Evolutionary conservation across 345 rosid genomes (phyloP).

Genomic region (Lagerstroemia speciosa): DNA sequence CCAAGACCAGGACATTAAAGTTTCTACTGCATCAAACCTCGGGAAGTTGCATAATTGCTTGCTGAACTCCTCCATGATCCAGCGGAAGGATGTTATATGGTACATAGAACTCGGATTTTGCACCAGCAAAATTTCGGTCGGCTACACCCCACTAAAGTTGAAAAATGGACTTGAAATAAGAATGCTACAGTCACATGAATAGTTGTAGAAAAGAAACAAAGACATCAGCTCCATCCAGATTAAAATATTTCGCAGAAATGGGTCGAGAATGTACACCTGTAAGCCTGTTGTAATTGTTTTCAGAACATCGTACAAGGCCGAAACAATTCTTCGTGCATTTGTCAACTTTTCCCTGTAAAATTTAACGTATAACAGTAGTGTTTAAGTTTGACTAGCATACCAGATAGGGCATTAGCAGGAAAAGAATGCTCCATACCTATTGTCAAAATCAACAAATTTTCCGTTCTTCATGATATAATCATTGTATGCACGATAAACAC

Average conservation of each 20-base stretch:
- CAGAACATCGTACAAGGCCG: conserved; percentile 64
- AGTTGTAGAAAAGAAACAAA: neutral
- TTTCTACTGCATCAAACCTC: conserved; percentile 47
- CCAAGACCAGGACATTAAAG: neutral
- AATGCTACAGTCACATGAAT: neutral
- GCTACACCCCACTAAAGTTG: conserved; percentile 50
- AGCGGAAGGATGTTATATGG: conserved; percentile 94
- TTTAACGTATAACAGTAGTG: conserved; percentile 3
- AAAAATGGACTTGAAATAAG: neutral
- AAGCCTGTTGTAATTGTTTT: conserved; percentile 56
- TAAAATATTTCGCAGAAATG: neutral
- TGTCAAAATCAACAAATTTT: conserved; percentile 37
- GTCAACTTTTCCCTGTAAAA: conserved; percentile 51
- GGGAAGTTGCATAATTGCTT: conserved; percentile 68
- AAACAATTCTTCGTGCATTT: conserved; percentile 53
- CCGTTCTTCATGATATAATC: conserved; percentile 45
- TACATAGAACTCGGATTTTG: conserved; percentile 50
- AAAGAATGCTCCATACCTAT: conserved; percentile 26
- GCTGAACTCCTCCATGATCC: conserved; percentile 71
- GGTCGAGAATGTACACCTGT: conserved; percentile 31
- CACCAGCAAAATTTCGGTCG: conserved; percentile 40
- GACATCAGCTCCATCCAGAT: neutral
- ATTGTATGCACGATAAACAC: conserved; percentile 58
- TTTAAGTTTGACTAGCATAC: neutral
- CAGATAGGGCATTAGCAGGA: neutral